Evolutionary conservation across 106 monocot genomes (phyloP), one percentile per base, ranked within the genome.

Genomic region (Apostasia ramifera): DNA sequence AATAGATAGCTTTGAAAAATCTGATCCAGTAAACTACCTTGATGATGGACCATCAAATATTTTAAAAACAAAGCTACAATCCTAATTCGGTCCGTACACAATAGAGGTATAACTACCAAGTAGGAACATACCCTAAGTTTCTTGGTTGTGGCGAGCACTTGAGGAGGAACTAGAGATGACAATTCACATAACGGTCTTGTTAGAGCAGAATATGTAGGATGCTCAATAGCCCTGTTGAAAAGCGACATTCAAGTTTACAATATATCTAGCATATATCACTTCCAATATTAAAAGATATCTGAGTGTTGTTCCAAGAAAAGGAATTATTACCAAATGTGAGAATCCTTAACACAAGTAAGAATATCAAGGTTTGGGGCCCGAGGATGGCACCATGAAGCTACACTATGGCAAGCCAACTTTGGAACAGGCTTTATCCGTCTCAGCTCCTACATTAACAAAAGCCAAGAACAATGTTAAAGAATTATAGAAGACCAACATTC

Each of bases 281-380:
- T 26, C 26, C 26, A 26, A 14, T 65, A 26, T 6, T 65, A 43
- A 13, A 65, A 15, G 47, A 46, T 47, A 39, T 8, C 48, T 47
- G 40, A 15, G n/a, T 66, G 9, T 70, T 62, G 3, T 49, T 8
- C 54, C 37, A 26, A 9, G 61, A 72, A 26, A 45, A 66, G n/a
- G 7, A 40, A 41, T 11, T 10, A 52, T 62, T 89, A 97, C 97
- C 97, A 97, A 53, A 97, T 97, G 87, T 97, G 97, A 77, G 97
- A 97, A 75, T 97, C 97, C 84, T 89, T 97, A 42, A 97, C 97
- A 71, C 97, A 97, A 73, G 97, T 92, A 60, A 97, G 89, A 79
- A 97, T 97, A 79, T 97, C 97, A 75, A 97, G 92, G 70, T 90
- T 97, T 73, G 92, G 97, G 68, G 97, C 97, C 13, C 97, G 92